These are phyloP conservation scores for Sextonia rubra DNA, from an alignment of 164 flowering plant genomes.

Conservation along the genomic window DNA sequence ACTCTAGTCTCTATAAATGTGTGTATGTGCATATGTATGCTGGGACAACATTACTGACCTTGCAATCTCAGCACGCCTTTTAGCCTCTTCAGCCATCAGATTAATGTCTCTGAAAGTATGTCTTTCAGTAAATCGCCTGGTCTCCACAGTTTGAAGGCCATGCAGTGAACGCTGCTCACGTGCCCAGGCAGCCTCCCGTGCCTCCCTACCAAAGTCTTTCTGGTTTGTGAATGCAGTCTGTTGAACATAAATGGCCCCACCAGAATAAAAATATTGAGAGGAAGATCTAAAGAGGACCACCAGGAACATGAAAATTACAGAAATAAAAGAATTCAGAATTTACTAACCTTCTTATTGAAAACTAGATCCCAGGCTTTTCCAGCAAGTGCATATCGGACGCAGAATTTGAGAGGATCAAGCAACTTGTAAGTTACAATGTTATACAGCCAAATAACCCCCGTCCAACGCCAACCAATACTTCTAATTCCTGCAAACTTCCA, in stretches of 20 bases:
- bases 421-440: constrained; percentile 39
- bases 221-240: constrained; percentile 67
- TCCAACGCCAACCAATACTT: constrained; percentile 55
- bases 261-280: not conserved
- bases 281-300: not conserved
- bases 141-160: constrained; percentile 47
- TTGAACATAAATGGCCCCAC: not conserved
- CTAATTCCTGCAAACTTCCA: constrained; percentile 39
- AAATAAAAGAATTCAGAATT: not conserved
- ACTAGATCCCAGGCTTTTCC: constrained; percentile 55
- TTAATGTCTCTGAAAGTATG: constrained; percentile 41
- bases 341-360: constrained; percentile 44
- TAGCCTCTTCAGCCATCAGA: constrained; percentile 77
- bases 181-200: constrained; percentile 73
- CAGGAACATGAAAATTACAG: not conserved
- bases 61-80: constrained; percentile 71
- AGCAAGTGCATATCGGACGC: constrained; percentile 50
- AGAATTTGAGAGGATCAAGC: constrained; percentile 58
- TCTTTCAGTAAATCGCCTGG: constrained; percentile 30
- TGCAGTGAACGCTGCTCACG: constrained; percentile 57
- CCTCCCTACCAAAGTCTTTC: constrained; percentile 72
- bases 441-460: constrained; percentile 60
- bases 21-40: not conserved
- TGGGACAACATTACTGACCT: constrained; percentile 35
- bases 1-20: not conserved